phyloP scores from a whole-genome alignment of 805 yeast genomes.

The Yamadazyma kitorensis region DNA sequence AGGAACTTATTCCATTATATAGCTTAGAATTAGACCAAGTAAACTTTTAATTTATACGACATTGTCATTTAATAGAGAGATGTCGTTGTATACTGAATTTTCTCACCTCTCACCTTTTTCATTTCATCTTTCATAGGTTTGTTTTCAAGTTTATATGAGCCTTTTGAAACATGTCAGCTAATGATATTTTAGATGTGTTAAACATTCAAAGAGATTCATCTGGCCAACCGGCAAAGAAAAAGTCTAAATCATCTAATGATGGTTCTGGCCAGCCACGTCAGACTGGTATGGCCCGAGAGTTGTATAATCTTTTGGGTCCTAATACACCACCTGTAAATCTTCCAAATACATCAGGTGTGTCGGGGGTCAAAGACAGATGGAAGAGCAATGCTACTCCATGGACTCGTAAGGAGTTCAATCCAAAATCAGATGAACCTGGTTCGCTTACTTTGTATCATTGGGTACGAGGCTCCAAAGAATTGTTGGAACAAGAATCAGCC shows the following conservation, averaged over 20 bases:
- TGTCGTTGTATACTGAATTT: no score
- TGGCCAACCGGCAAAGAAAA: slow-evolving; percentile 41
- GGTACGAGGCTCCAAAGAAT: slow-evolving; percentile 71
- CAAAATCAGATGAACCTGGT: slow-evolving; percentile 41
- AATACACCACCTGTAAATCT: slow-evolving; percentile 77
- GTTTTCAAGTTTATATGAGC: no score
- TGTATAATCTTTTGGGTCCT: slow-evolving; percentile 85
- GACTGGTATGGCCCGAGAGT: slow-evolving; percentile 84
- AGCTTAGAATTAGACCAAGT: slow-evolving; percentile 38
- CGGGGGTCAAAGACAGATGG: slow-evolving; percentile 63
- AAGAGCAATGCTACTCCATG: slow-evolving; percentile 78
- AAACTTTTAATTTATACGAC: no score
- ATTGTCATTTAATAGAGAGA: no score
- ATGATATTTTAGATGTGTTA: slow-evolving; percentile 73
- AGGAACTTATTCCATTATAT: slow-evolving; percentile 62
- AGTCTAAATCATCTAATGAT: slow-evolving; percentile 27
- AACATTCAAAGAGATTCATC: slow-evolving; percentile 55
- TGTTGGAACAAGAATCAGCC: slow-evolving; percentile 23
- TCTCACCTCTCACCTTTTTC: no score
- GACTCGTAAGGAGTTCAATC: slow-evolving; percentile 62
- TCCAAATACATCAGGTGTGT: slow-evolving; percentile 28
- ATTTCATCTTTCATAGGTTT: no score
- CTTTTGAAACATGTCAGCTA: slow-evolving; percentile 33
- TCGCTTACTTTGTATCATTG: slow-evolving; percentile 61
- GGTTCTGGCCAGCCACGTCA: slow-evolving; percentile 21